Evolutionary conservation across 139 green algal genomes (phyloP), one percentile per base, ranked within the genome.

Genomic region (Micractinium sp.): DNA sequence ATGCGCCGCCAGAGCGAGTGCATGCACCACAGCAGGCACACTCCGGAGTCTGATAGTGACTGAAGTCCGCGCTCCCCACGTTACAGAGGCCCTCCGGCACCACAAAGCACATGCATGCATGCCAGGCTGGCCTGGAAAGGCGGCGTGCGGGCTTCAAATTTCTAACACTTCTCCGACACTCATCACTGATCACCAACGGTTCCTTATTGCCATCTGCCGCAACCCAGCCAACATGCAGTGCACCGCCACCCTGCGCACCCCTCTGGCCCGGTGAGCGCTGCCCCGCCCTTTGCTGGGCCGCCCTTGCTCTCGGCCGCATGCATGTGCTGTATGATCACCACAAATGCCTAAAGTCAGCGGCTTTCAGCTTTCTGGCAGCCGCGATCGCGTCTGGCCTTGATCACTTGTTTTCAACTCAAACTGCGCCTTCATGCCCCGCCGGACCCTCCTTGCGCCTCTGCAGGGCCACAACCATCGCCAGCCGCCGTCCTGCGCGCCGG

Each of bases 261-360:
- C 71, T 77, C 71, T 77, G 29, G 71, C 71, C 71, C 71, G 71
- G 71, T 77, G 71, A 77, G 71, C n/a, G 71, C 29, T 77, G 31
- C 27, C 29, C 15, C 31, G 31, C 29, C 0, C 71, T 38, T 1
- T 38, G 71, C 5, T n/a, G 31, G 67, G 71, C 71, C 31, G 3
- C 31, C 12, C 4, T 31, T 56, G 47, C 47, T 56, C 7, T 56
- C 47, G 9, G 47, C 47, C 5, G 47, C 47, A 56, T 56, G 47
- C 47, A 56, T 56, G 47, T 56, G 47, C 47, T 9, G 5, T 9
- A 5, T 56, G 47, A 56, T 81, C 33, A 1, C 31, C 38, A 31
- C 13, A 20, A 15, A 61, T n/a, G 77, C 9, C 22, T 36, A 15
- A 20, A n/a, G 71, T 38, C 36, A 19, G 78, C 78, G 41, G 19